Evolutionary conservation across 768 basidiomycete species (phyloP), one percentile per base, ranked within the genome.

Genomic region (Termitomyces sp.): DNA sequence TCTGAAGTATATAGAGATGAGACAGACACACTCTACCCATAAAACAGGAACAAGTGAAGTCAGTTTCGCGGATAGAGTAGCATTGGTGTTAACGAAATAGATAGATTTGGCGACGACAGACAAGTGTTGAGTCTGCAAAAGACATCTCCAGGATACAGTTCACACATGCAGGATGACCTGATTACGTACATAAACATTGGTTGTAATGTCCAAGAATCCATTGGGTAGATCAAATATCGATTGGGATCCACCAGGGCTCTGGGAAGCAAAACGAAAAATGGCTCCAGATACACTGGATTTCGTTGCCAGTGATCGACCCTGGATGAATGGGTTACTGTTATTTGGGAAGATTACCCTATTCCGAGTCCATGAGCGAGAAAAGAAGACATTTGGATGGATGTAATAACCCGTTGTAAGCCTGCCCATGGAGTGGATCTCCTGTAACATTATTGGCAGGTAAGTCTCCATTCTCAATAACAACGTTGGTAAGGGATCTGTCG

Each of bases 321-420:
- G 65, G 34, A 85, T 70, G 61, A 81, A 84, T 0, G 72, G 56
- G 59, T 82, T 69, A 2, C 64, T 26, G 56, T 61, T 72, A 4
- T 66, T 47, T n/a, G 64, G 41, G 61, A 83, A 82, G 2, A 79
- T 60, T 4, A 82, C 67, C 1, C 80, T 82, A 50, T 7, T 28
- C 9, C 35, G 47, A 60, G 1, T 45, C 30, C 22, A 17, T 41
- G 30, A 44, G 26, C 54, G 24, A 42, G 21, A 12, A 43, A 19
- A 14, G 17, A 41, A 24, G 30, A 3, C 30, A 11, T 17, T 37
- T 8, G 22, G 54, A 35, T n/a, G 2, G 21, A 30, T 40, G 12
- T 2, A 65, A 74, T 22, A 56, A 83, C 87, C 81, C 85, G 59
- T 88, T 88, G 65, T 76, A 85, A 4, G 80, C 72, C 43, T 64